Conservation (phyloP, 495 filamentous ascomycete species). For the Tuber magnatum region DNA sequence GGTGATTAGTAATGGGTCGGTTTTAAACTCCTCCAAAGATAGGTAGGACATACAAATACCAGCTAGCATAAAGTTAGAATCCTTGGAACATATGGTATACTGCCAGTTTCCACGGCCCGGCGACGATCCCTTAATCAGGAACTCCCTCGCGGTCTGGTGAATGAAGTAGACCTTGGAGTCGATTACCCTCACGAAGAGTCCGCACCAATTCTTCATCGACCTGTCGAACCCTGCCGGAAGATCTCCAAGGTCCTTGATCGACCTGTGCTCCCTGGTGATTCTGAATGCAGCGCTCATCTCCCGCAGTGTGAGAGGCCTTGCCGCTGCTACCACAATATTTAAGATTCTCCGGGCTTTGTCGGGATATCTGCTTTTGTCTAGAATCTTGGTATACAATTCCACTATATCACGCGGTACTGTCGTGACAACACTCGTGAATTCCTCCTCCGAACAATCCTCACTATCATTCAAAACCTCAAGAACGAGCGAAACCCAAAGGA, state of each 20-base stretch:
- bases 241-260: slow-evolving; percentile 35
- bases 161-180: too few relatives aligned
- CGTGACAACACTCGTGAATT: slow-evolving; percentile 33
- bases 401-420: slow-evolving; percentile 34
- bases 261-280: slow-evolving; percentile 35
- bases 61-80: slow-evolving; percentile 15
- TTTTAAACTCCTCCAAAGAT: slow-evolving; percentile 6
- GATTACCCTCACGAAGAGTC: slow-evolving; percentile 42
- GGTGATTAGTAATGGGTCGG: background rate
- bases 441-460: slow-evolving; percentile 6
- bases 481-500: too few relatives aligned
- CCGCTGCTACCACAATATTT: slow-evolving; percentile 36
- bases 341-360: slow-evolving; percentile 39
- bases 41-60: slow-evolving; percentile 15
- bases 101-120: too few relatives aligned
- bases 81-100: background rate
- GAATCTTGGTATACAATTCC: slow-evolving; percentile 40
- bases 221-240: slow-evolving; percentile 3
- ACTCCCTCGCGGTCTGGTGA: too few relatives aligned
- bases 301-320: too few relatives aligned
- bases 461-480: slow-evolving; percentile 15
- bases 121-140: too few relatives aligned
- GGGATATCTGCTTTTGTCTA: slow-evolving; percentile 25
- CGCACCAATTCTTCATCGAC: slow-evolving; percentile 43
- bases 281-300: slow-evolving; percentile 44